Percentiles rank a stretch among this genome's conserved stretches.
These are phyloP conservation scores for Pyrenopolyporus hunteri DNA, from an alignment of 495 filamentous ascomycete species.

Conservation along the genomic window DNA sequence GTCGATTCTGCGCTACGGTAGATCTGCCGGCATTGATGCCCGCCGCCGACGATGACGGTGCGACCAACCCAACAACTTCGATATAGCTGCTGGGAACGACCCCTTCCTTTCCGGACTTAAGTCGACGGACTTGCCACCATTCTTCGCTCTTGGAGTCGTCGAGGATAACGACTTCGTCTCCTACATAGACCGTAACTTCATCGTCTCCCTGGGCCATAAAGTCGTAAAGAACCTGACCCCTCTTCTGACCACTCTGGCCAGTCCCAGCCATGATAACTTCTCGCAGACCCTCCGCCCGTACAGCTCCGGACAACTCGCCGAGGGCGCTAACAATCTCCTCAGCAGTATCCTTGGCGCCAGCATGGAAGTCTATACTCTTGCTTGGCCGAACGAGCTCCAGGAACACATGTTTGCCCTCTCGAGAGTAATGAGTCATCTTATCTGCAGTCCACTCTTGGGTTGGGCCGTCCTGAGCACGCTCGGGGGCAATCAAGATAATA, in stretches of 20 bases:
- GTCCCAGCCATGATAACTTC: slow-evolving; percentile 85
- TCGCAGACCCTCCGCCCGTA: slow-evolving; percentile 79
- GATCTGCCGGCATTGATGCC: slow-evolving; percentile 72
- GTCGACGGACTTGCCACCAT: slow-evolving; percentile 94
- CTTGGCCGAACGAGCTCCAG: slow-evolving; percentile 88
- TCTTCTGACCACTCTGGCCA: slow-evolving; percentile 67
- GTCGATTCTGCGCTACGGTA: slow-evolving; percentile 79
- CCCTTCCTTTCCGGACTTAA: slow-evolving; percentile 93
- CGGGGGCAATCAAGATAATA: slow-evolving; percentile 88
- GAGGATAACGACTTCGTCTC: slow-evolving; percentile 88
- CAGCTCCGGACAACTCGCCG: slow-evolving; percentile 86
- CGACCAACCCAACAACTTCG: slow-evolving; percentile 73
- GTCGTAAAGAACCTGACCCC: slow-evolving; percentile 88
- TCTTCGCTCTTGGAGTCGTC: slow-evolving; percentile 93
- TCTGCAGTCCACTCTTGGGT: slow-evolving; percentile 93
- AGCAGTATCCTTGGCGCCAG: slow-evolving; percentile 95
- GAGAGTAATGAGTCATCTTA: slow-evolving; percentile 91
- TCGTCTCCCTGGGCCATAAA: slow-evolving; percentile 97
- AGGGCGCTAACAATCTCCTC: slow-evolving; percentile 88
- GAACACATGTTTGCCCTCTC: slow-evolving; percentile 98
- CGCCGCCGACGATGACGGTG: slow-evolving; percentile 45
- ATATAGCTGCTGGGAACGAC: slow-evolving; percentile 98
- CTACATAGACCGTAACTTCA: slow-evolving; percentile 89
- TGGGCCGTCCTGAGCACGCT: slow-evolving; percentile 76
- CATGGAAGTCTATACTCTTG: slow-evolving; percentile 95